These are phyloP conservation scores for Magnaporthiopsis incrustans DNA, from an alignment of 2,329 filamentous ascomycete genomes.

Conservation along the genomic window DNA sequence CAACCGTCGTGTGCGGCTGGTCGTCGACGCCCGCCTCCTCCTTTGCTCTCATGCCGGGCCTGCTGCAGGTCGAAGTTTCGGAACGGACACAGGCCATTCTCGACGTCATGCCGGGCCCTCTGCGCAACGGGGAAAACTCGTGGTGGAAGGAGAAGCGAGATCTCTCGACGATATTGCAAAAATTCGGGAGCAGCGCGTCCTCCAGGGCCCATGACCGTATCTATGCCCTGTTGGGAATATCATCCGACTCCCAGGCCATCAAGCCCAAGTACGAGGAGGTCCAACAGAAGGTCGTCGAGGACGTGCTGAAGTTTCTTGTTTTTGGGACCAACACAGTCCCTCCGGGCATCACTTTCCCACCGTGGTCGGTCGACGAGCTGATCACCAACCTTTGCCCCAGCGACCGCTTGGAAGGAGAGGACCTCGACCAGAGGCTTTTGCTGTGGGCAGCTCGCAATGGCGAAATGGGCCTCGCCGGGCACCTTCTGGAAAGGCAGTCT, in stretches of 20 bases:
- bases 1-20: neutral
- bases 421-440: no score
- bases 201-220: neutral
- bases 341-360: neutral
- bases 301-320: neutral
- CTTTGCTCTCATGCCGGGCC: neutral
- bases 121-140: neutral
- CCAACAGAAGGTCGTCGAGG: neutral
- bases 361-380: neutral
- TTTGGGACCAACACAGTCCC: neutral
- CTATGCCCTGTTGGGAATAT: conserved; percentile 3
- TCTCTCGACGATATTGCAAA: neutral
- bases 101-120: conserved; percentile 1
- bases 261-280: neutral
- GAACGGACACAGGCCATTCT: neutral
- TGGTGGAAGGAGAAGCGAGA: conserved; percentile 1
- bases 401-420: neutral
- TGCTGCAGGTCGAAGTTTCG: neutral
- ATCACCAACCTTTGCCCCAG: neutral
- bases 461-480: no score
- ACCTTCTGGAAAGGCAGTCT: no score
- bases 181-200: neutral
- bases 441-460: neutral
- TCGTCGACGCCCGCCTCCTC: neutral
- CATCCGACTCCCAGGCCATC: neutral